Evolutionary conservation across 148 eudicot species (phyloP).

Genomic region (Rhododendron williamsianum): DNA sequence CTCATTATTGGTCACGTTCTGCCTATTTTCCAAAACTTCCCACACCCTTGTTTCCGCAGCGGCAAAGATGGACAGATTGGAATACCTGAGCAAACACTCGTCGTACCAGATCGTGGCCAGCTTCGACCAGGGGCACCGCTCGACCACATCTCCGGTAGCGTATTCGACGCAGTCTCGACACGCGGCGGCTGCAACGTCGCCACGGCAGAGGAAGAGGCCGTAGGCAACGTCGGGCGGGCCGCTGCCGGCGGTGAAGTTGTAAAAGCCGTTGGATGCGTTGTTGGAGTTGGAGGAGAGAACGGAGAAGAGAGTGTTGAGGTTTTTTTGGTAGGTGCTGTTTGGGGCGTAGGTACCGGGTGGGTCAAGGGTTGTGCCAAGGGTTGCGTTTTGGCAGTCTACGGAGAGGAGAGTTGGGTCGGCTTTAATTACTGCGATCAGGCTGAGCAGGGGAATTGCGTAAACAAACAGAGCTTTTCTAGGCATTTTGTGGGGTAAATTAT

Average conservation of each 20-base stretch:
- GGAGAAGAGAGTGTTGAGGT: background rate
- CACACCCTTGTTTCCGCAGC: background rate
- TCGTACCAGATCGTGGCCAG: slow-evolving; percentile 29
- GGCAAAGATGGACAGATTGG: slow-evolving; percentile 16
- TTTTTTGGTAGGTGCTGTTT: background rate
- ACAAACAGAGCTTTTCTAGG: background rate
- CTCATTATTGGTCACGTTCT: background rate
- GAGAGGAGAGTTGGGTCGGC: background rate
- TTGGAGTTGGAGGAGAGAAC: background rate
- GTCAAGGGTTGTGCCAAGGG: background rate
- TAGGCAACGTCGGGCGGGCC: slow-evolving; percentile 13
- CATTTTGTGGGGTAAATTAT: background rate
- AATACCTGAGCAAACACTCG: slow-evolving; percentile 27
- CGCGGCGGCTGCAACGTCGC: slow-evolving; percentile 17
- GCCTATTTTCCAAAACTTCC: background rate
- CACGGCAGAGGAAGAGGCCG: slow-evolving; percentile 39
- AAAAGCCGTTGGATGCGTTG: background rate
- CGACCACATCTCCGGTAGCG: slow-evolving; percentile 1
- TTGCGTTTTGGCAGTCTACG: background rate
- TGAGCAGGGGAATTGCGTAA: background rate
- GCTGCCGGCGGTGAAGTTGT: background rate
- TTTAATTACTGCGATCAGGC: background rate
- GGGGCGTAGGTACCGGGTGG: background rate
- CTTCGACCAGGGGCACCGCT: slow-evolving; percentile 9
- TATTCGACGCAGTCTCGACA: slow-evolving; percentile 22